These are phyloP conservation scores for Aegilops longissima DNA, from an alignment of 176 grass and related monocot genomes.

Conservation along the genomic window DNA sequence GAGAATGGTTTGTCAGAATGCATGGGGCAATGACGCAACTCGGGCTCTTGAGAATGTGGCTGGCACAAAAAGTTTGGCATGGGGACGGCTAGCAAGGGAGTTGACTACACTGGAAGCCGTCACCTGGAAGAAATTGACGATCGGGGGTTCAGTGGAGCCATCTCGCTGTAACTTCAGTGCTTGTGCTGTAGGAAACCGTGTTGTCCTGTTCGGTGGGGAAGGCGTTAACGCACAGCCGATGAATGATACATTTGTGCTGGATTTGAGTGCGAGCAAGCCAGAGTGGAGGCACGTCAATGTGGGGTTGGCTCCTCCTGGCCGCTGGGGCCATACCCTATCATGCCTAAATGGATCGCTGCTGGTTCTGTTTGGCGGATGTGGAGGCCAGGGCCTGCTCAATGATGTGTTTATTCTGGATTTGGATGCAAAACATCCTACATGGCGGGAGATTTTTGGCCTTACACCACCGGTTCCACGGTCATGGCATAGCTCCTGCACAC, in stretches of 20 bases:
- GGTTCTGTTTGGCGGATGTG: slow-evolving; percentile 89
- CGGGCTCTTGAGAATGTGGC: slow-evolving; percentile 65
- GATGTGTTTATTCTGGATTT: slow-evolving; percentile 98
- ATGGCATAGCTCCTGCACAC: slow-evolving; percentile 90
- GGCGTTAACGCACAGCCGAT: slow-evolving; percentile 95
- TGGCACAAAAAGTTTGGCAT: slow-evolving; percentile 75
- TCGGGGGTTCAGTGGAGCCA: slow-evolving; percentile 86
- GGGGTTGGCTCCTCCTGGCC: slow-evolving; percentile 80
- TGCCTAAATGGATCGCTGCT: slow-evolving; percentile 87
- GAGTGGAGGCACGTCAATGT: slow-evolving; percentile 95
- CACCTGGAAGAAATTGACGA: slow-evolving; percentile 72
- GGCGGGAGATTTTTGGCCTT: slow-evolving; percentile 82
- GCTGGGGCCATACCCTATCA: slow-evolving; percentile 89
- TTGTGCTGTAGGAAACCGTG: slow-evolving; percentile 88
- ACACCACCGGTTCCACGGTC: slow-evolving; percentile 87
- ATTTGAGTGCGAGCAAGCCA: slow-evolving; percentile 77
- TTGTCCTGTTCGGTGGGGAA: slow-evolving; percentile 95
- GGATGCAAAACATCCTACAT: slow-evolving; percentile 86
- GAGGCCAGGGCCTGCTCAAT: slow-evolving; percentile 78
- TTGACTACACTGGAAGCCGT: slow-evolving; percentile 86
- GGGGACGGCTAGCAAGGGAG: slow-evolving; percentile 80
- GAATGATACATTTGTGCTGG: slow-evolving; percentile 97
- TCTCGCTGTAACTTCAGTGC: slow-evolving; percentile 95
- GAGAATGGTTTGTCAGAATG: slow-evolving; percentile 98
- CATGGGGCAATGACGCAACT: slow-evolving; percentile 77